These are phyloP conservation scores for Argentina anserina DNA, from an alignment of 306 rosid genomes.

Conservation along the genomic window DNA sequence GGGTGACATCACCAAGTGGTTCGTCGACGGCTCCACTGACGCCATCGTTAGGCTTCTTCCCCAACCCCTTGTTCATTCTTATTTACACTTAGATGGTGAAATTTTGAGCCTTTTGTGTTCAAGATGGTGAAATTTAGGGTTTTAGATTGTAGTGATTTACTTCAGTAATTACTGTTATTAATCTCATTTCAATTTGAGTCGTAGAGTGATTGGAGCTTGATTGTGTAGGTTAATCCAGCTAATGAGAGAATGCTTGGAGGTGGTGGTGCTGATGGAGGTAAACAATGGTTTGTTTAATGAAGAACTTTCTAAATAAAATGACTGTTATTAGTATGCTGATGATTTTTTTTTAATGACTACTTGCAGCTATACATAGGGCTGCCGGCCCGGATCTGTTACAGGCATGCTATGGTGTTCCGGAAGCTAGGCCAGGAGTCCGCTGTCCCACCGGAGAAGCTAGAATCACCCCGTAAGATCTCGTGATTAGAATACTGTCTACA, in stretches of 20 bases:
- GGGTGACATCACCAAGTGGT: slow-evolving; percentile 92
- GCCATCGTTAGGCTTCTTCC: slow-evolving; percentile 58
- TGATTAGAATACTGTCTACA: neutral
- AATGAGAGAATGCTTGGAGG: slow-evolving; percentile 94
- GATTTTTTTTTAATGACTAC: neutral
- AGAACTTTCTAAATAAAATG: neutral
- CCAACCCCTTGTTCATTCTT: neutral
- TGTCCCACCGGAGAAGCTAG: slow-evolving; percentile 95
- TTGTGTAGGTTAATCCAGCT: slow-evolving; percentile 79
- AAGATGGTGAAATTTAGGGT: neutral
- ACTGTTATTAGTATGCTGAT: neutral
- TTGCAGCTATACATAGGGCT: slow-evolving; percentile 75
- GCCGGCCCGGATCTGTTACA: slow-evolving; percentile 76
- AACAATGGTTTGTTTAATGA: neutral
- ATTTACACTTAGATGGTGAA: too few relatives aligned
- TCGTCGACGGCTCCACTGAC: slow-evolving; percentile 63
- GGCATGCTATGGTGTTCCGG: slow-evolving; percentile 67
- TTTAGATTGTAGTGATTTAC: too few relatives aligned
- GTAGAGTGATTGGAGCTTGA: neutral
- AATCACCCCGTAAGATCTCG: slow-evolving; percentile 61
- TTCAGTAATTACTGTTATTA: neutral
- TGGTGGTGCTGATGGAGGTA: slow-evolving; percentile 97
- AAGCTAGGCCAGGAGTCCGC: slow-evolving; percentile 67
- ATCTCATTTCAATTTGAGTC: neutral
- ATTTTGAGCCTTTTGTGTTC: neutral